Evolutionary conservation across 1,284 basidiomycete genomes (phyloP).

Genomic region (Ustilago hordei): DNA sequence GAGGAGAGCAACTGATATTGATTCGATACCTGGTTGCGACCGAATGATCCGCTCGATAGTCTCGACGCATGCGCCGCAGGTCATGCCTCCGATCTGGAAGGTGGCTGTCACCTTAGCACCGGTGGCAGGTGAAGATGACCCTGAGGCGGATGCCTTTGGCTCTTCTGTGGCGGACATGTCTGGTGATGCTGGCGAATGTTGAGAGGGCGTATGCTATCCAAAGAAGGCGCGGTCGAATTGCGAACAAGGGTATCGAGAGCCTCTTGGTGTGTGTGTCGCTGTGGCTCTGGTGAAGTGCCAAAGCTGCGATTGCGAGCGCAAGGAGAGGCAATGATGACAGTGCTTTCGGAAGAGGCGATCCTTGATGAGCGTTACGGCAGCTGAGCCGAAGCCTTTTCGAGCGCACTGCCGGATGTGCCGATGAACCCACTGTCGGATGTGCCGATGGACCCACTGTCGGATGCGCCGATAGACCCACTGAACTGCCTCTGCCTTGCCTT

Average conservation of each 20-base stretch:
- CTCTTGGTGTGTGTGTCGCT: not conserved
- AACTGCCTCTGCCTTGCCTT: not conserved
- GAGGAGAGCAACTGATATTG: slow-evolving; percentile 90
- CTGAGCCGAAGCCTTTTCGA: not conserved
- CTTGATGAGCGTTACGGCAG: not conserved
- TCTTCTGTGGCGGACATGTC: slow-evolving; percentile 30
- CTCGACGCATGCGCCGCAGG: slow-evolving; percentile 88
- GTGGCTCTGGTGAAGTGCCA: not conserved
- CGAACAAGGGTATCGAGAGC: too few relatives aligned
- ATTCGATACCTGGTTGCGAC: slow-evolving; percentile 84
- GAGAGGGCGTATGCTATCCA: too few relatives aligned
- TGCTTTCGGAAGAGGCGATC: not conserved
- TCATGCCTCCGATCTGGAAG: slow-evolving; percentile 88
- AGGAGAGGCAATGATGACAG: not conserved
- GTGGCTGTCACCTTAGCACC: slow-evolving; percentile 71
- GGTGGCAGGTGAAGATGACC: slow-evolving; percentile 4
- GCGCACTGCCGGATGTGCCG: not conserved
- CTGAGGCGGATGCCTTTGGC: slow-evolving; percentile 27
- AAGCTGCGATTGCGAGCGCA: not conserved
- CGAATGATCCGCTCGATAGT: slow-evolving; percentile 94
- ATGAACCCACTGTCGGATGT: not conserved
- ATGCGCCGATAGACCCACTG: not conserved
- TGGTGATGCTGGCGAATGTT: not conserved
- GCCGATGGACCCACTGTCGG: not conserved
- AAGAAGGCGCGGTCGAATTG: too few relatives aligned